Conservation (phyloP, 345 rosid species). For the Isatis tinctoria region DNA sequence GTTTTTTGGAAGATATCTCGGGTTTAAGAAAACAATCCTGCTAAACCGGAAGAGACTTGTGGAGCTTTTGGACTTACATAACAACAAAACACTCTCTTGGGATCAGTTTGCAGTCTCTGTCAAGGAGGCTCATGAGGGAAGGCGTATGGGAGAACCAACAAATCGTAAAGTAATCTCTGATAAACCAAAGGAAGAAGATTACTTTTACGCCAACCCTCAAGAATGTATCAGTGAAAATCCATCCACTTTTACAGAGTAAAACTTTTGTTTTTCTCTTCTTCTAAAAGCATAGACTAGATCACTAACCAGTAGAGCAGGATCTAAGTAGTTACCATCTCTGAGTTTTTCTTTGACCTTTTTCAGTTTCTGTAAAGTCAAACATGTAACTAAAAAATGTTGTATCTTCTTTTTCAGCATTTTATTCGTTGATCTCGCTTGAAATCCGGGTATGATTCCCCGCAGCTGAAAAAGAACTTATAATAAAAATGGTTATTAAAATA, state of each 20-base stretch:
- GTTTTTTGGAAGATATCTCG: slow-evolving; percentile 53
- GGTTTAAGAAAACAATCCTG: slow-evolving; percentile 61
- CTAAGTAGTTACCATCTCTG: slow-evolving; percentile 13
- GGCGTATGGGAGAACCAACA: slow-evolving; percentile 52
- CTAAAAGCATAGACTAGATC: background rate
- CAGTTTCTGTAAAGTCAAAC: background rate
- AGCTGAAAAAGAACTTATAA: too few species aligned
- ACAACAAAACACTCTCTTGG: background rate
- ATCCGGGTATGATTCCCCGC: too few species aligned
- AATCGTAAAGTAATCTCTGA: slow-evolving; percentile 52
- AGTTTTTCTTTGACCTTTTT: background rate
- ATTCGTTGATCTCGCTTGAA: too few species aligned
- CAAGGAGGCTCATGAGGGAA: background rate
- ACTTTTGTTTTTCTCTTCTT: background rate
- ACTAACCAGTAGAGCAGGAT: slow-evolving; percentile 8
- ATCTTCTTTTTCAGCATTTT: too few species aligned
- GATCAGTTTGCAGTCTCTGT: background rate
- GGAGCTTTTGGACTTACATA: background rate
- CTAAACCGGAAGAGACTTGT: slow-evolving; percentile 42
- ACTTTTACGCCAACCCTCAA: slow-evolving; percentile 89
- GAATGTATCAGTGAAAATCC: slow-evolving; percentile 65
- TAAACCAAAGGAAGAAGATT: slow-evolving; percentile 94
- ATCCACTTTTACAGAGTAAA: background rate
- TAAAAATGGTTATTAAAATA: too few species aligned
- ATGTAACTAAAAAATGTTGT: too few species aligned